Base-by-base conservation (phyloP, 169 alveolate species). In the Sarcocystis neurona region DNA sequence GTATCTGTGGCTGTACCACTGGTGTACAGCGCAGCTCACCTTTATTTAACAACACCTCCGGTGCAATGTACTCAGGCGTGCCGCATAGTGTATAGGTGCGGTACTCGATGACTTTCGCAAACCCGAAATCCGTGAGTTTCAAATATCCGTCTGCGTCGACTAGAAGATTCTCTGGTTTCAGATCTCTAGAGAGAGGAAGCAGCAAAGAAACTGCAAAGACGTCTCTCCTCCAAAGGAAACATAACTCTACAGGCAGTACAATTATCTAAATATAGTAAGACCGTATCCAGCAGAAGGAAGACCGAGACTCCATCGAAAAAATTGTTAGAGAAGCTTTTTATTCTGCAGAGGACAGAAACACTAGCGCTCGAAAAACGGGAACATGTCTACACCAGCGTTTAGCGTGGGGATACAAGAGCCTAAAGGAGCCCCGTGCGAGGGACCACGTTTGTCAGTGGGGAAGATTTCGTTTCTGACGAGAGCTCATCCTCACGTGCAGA, bases 61-160 rank as follows among this genome's bases (percentile, higher is more conserved):
- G 99, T 0, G 99, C 99, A 47, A 99, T 96, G 94, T 99, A 99
- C 92, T 98, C 99, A 15, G 99, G 99, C 32, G 99, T 98, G 8
- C 99, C 99, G 88, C 99, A 99, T 48, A 98, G 96, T 27, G 99
- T 99, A 92, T 95, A 98, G 5, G 99, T 98, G 84, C 99, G 96
- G 63, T 97, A 96, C 92, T 97, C 99, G 27, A 98, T 97, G 44
- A 96, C 97, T 94, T 98, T 98, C 30, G 99, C 99, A 92, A 99
- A 98, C 34, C 99, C 99, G 95, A 99, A 99, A 90, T 99, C 99
- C 0, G 99, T 98, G 89, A 99, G 94, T 93, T 98, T 98, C 56
- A 98, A 95, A 92, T 98, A 98, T 15, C 99, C 99, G 66, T 98
- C 99, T 84, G 95, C 95, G 78, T 98, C 99, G 72, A 99, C 96